Conservation (phyloP, 2,329 filamentous ascomycete genomes). For the Aspergillus sp. region DNA sequence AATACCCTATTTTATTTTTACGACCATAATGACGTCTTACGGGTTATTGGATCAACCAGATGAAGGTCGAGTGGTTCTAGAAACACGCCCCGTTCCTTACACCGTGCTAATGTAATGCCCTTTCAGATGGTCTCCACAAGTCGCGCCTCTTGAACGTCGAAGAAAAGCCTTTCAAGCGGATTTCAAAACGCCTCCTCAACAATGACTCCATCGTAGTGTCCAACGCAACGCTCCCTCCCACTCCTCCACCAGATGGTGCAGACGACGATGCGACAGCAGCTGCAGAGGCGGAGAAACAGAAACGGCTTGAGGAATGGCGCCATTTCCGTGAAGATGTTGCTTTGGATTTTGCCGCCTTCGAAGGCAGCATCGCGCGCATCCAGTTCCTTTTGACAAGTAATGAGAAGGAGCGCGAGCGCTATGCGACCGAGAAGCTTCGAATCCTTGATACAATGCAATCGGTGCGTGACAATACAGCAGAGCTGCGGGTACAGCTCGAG, state of each 20-base stretch:
- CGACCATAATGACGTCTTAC: conserved; percentile 57
- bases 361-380: conserved; percentile 81
- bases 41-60: conserved; percentile 71
- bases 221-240: conserved; percentile 59
- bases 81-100: conserved; percentile 9
- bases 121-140: conserved; percentile 77
- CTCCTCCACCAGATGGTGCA: conserved; percentile 65
- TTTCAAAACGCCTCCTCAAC: conserved; percentile 76
- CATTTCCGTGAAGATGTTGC: conserved; percentile 79
- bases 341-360: conserved; percentile 85
- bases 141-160: conserved; percentile 84
- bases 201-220: conserved; percentile 65
- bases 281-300: conserved; percentile 52
- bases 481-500: conserved; percentile 73
- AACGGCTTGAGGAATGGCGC: conserved; percentile 58
- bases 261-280: conserved; percentile 46
- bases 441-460: conserved; percentile 77
- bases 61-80: conserved; percentile 37
- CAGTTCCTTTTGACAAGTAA: conserved; percentile 87
- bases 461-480: conserved; percentile 73
- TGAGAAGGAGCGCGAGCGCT: conserved; percentile 77
- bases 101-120: conserved; percentile 25
- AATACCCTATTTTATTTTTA: neutral
- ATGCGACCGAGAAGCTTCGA: conserved; percentile 74
- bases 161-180: conserved; percentile 86